Base-by-base conservation (phyloP, 179 eudicot species). In the Carnegiea gigantea region DNA sequence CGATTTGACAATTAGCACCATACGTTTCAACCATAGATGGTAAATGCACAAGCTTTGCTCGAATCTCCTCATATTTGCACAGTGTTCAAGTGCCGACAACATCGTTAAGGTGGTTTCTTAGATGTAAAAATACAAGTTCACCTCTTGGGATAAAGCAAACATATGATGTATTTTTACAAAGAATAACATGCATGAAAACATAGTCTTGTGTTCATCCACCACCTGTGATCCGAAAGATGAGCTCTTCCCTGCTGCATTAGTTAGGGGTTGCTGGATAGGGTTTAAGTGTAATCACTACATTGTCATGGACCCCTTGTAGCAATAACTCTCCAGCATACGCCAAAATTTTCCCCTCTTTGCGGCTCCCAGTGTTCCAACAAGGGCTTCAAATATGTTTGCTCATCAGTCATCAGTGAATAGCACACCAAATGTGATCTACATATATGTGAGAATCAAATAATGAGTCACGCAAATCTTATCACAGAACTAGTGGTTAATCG, bases 251-350 rank as follows among this genome's bases (percentile, higher is more conserved):
- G 62, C n/a, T 57, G 62, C 21, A 57, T 57, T 57, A 57, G 14
- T 4, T 57, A 57, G 62, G 62, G n/a, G 62, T 57, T 4, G 62
- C 62, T 51, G 57, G 57, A 11, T 0, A 1, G 14, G 62, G 88
- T 81, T 90, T 90, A 70, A 96, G 93, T 54, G 81, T 81, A 79
- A 96, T 94, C 70, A 92, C 92, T 2, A 87, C 95, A 84, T 91
- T 91, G 62, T 96, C 99, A 85, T 96, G 99, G 60, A 96, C 99
- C 6, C 99, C 98, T 87, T 96, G 99, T 70, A 96, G 90, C 26
- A 96, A 88, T 8, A 96, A 87, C 77, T 96, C 99, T n/a, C 98
- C 99, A 5, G 94, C 98, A 57, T 92, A 94, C 5, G 95, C 81
- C 82, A 96, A 28, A 18, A 93, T 30, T 51, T 96, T 94, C 38